Percentiles rank a stretch among this genome's conserved stretches.
These are phyloP conservation scores for Neospermospora avenae DNA, from an alignment of 2,329 filamentous ascomycete genomes.

Conservation along the genomic window DNA sequence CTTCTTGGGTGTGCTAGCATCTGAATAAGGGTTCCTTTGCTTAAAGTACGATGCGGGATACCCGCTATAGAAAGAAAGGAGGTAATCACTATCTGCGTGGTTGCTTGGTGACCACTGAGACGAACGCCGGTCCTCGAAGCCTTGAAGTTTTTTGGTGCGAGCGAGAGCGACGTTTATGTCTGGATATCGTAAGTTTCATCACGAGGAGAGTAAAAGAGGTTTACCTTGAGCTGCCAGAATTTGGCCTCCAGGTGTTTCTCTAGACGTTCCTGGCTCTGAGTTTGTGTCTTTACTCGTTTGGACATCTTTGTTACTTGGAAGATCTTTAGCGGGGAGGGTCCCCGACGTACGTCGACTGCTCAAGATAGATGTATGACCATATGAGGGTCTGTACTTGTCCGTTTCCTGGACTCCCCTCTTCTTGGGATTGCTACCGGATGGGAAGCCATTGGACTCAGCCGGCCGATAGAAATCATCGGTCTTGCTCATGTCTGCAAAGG, in stretches of 20 bases:
- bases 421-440: not conserved
- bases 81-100: not conserved
- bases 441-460: not conserved
- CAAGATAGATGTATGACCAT: not conserved
- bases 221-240: not conserved
- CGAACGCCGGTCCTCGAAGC: not conserved
- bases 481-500: not conserved
- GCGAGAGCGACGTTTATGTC: not conserved
- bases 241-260: not conserved
- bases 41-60: too few species aligned
- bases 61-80: not conserved
- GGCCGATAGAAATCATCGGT: not conserved
- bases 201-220: too few species aligned
- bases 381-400: not conserved
- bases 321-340: not conserved
- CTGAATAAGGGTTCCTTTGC: too few species aligned
- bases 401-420: not conserved
- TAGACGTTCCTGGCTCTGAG: not conserved
- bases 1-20: not conserved
- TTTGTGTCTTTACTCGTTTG: not conserved
- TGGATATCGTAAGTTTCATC: not conserved
- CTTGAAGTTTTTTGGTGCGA: not conserved
- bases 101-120: not conserved
- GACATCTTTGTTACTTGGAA: not conserved
- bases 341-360: not conserved